Base-by-base conservation (phyloP, 2,329 filamentous ascomycete genomes). In the Ceratocystis albifundus region DNA sequence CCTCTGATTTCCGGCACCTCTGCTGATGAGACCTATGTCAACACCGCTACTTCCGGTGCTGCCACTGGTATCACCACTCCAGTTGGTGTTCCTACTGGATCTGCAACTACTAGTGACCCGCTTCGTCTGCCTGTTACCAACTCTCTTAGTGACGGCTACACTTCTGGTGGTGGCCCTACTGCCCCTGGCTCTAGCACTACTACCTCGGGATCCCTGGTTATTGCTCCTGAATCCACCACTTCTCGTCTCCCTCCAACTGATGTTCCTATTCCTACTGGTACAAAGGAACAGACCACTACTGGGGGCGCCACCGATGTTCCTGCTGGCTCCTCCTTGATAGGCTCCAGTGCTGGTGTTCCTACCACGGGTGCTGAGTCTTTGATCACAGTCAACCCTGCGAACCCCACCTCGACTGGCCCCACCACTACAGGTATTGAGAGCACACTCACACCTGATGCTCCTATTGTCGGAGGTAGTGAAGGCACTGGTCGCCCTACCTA, bases 211-310 rank as follows among this genome's bases (percentile, higher is more conserved):
- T 41, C 36, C 1, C 36, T 41, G 3, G 48, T 67, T 28, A 66
- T 68, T 62, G 46, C 62, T 12, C 66, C 66, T 28, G 66, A 67
- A 55, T 62, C 69, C 20, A 68, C 70, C 8, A 69, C 71, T n/a
- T 69, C 69, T 28, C 69, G 69, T n/a, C 69, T 67, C 8, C 68
- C 65, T 36, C 65, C 70, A 22, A 71, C 71, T 44, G 66, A 61
- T 28, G 62, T 59, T 8, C 64, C 70, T 10, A 44, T 63, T 61
- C 20, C 44, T 17, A 55, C 36, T 1, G 36, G 36, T 41, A 41
- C 36, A 4, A 3, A 41, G 36, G 36, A 4, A 4, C 36, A 41
- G 36, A 41, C 36, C 12, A 41, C 36, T 41, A 41, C 36, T 41
- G 36, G 10, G 1, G 10, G 36, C 12, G 10, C 10, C 3, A 41